Conservation (phyloP, 2,329 filamentous ascomycete species). For the Xylaria sp. region DNA sequence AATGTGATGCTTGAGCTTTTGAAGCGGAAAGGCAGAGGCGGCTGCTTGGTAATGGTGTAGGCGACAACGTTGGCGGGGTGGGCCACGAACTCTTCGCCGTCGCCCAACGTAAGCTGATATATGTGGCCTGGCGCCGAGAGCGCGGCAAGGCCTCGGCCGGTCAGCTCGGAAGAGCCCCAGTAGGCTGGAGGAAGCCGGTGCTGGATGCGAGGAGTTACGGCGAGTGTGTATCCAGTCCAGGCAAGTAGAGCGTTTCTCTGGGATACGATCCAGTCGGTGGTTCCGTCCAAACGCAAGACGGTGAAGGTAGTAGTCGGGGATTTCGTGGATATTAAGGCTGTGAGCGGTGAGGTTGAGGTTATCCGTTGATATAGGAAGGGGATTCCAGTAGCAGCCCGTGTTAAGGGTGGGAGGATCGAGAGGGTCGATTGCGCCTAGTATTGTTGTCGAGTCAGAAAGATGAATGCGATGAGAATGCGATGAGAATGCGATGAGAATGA, state of each 20-base stretch:
- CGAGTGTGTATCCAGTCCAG: constrained; percentile 92
- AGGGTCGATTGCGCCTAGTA: constrained; percentile 85
- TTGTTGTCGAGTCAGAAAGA: constrained; percentile 5
- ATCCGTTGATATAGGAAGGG: constrained; percentile 96
- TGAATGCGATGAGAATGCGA: too few species aligned
- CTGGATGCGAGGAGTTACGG: constrained; percentile 79
- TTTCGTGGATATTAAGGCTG: constrained; percentile 87
- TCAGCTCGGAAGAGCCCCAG: constrained; percentile 91
- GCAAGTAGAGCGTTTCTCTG: constrained; percentile 91
- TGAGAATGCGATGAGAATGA: neutral
- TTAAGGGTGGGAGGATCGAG: constrained; percentile 85
- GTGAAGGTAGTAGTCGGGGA: constrained; percentile 87
- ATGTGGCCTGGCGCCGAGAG: constrained; percentile 88
- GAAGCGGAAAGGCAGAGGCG: constrained; percentile 87
- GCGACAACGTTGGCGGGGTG: constrained; percentile 93
- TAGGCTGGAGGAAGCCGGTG: constrained; percentile 80
- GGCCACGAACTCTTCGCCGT: constrained; percentile 89
- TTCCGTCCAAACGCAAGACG: constrained; percentile 89
- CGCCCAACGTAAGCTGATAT: constrained; percentile 83
- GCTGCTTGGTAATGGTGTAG: constrained; percentile 79
- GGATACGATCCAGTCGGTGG: constrained; percentile 92
- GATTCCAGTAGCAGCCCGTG: constrained; percentile 82
- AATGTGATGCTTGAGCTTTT: constrained; percentile 80
- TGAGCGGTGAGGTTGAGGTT: constrained; percentile 87
- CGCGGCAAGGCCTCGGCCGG: constrained; percentile 86